Conservation (phyloP, 371 early-diverging fungal species). For the Mycotypha africana region DNA sequence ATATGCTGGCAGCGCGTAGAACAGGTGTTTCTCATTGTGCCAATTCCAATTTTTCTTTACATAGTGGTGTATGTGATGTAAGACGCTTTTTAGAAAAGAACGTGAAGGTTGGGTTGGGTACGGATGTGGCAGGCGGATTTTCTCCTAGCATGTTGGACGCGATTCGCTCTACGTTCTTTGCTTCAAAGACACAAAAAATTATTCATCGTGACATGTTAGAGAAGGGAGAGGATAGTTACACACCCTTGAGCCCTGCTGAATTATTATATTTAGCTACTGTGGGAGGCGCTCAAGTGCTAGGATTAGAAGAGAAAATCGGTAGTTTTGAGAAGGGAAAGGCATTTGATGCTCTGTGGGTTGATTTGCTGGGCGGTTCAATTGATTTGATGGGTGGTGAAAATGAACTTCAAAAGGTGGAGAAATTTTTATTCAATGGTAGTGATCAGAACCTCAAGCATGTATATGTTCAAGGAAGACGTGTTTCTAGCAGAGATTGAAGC, state of each 20-base stretch:
- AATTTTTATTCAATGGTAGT: conserved; percentile 63
- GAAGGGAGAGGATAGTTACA: conserved; percentile 13
- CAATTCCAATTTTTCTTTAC: conserved; percentile 81
- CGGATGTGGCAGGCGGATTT: conserved; percentile 90
- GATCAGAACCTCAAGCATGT: conserved; percentile 53
- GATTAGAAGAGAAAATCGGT: conserved; percentile 67
- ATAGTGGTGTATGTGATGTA: conserved; percentile 80
- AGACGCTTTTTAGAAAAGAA: conserved; percentile 63
- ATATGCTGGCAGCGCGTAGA: conserved; percentile 49
- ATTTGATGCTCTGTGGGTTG: conserved; percentile 87
- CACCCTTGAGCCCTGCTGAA: conserved; percentile 44
- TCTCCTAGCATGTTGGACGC: conserved; percentile 81
- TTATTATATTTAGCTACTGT: conserved; percentile 83
- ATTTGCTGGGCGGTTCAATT: conserved; percentile 44
- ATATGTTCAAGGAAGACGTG: conserved; percentile 53
- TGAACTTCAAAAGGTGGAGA: conserved; percentile 42
- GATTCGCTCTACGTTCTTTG: conserved; percentile 71
- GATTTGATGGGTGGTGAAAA: conserved; percentile 51
- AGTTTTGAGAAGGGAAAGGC: conserved; percentile 78
- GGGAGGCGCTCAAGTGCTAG: conserved; percentile 82
- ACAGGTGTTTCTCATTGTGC: conserved; percentile 89
- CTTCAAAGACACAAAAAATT: conserved; percentile 51
- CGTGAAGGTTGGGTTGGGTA: conserved; percentile 86
- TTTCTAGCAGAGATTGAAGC: conserved; percentile 25
- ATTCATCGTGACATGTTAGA: conserved; percentile 23